Evolutionary conservation across 2,329 filamentous ascomycete genomes (phyloP).

Genomic region (Trichoderma hamatum): DNA sequence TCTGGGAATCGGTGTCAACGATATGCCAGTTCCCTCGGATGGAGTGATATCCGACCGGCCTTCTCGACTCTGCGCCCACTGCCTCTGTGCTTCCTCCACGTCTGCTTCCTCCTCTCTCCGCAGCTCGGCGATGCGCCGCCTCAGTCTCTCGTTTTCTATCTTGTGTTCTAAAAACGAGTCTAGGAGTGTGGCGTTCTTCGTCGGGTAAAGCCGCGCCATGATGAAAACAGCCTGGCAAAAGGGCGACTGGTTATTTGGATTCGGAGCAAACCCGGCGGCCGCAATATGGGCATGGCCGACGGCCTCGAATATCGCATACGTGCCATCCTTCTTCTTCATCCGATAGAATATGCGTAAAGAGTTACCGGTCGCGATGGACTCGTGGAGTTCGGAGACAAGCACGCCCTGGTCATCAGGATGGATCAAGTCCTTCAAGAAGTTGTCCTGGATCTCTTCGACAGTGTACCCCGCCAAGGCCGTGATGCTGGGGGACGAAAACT

Average conservation of each 20-base stretch:
- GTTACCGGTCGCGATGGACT: conserved; percentile 81
- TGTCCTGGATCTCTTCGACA: conserved; percentile 69
- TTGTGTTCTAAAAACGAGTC: conserved; percentile 97
- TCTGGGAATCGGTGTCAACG: conserved; percentile 38
- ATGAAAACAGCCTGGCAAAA: conserved; percentile 91
- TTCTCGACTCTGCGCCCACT: conserved; percentile 63
- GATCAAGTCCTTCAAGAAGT: conserved; percentile 78
- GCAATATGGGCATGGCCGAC: conserved; percentile 89
- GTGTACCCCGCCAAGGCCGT: conserved; percentile 75
- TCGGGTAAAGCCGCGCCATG: conserved; percentile 88
- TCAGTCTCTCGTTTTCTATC: conserved; percentile 88
- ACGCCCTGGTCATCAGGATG: conserved; percentile 83
- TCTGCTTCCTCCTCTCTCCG: conserved; percentile 85
- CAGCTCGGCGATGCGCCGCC: conserved; percentile 81
- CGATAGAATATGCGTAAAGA: conserved; percentile 84
- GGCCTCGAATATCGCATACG: conserved; percentile 83
- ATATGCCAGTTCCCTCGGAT: conserved; percentile 50
- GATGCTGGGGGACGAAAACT: conserved; percentile 83
- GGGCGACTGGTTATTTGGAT: conserved; percentile 64
- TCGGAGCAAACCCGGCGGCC: conserved; percentile 64
- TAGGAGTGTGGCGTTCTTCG: conserved; percentile 79
- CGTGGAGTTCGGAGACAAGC: conserved; percentile 86
- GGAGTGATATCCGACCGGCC: conserved; percentile 56
- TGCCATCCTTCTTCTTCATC: conserved; percentile 72
- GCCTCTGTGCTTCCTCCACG: conserved; percentile 64